phyloP scores from a whole-genome alignment of 169 alveolate genomes.

The Plasmodium blacklocki region DNA sequence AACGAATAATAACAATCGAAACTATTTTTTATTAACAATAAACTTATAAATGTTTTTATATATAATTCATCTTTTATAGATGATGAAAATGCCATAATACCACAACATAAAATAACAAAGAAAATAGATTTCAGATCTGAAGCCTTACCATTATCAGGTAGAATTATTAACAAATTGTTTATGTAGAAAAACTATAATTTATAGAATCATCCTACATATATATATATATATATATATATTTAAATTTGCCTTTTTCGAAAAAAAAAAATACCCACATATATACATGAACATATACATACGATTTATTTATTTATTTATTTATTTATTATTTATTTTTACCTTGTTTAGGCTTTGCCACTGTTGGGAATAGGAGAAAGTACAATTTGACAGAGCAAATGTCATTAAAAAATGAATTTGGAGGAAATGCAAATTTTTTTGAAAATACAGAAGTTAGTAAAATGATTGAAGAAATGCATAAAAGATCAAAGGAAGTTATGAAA shows the following conservation, averaged over 20 bases:
- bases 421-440: conserved; percentile 32
- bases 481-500: conserved; percentile 78
- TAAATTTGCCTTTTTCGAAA: too few species aligned
- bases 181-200: too few species aligned
- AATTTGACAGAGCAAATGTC: conserved; percentile 74
- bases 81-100: conserved; percentile 69
- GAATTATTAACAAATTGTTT: neutral
- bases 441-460: conserved; percentile 67
- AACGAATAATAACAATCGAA: neutral
- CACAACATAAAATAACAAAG: conserved; percentile 77
- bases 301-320: too few species aligned
- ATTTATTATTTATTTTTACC: neutral
- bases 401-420: conserved; percentile 67
- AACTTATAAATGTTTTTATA: neutral
- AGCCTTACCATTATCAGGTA: conserved; percentile 86
- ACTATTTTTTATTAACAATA: neutral
- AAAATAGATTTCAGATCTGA: conserved; percentile 84
- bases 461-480: conserved; percentile 75
- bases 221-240: too few species aligned
- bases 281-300: too few species aligned
- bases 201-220: too few species aligned
- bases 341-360: conserved; percentile 81
- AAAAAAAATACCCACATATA: too few species aligned
- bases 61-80: conserved; percentile 9
- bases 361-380: conserved; percentile 82